Evolutionary conservation across 1,284 basidiomycete genomes (phyloP), one percentile per base, ranked within the genome.

Genomic region (Melampsora americana): DNA sequence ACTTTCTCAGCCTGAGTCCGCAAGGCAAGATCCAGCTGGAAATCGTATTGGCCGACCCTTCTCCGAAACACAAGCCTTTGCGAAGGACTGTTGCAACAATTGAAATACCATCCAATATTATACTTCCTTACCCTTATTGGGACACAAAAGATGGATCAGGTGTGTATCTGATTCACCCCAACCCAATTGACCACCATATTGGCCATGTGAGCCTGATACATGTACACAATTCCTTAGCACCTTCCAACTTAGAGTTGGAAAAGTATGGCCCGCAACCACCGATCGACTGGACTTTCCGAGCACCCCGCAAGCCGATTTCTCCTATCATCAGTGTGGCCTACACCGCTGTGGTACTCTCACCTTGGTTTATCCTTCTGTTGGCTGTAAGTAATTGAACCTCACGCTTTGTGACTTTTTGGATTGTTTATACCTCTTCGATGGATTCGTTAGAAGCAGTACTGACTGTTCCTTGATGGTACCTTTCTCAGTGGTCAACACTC

Each of bases 401-500:
- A 28, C 7, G 28, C 32, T n/a, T 26, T 50, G 12, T 44, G 16
- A 1, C 42, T 14, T 44, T 44, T 44, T 44, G 42, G 11, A 44
- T 44, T 44, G 42, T 44, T 14, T 2, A 44, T 44, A 7, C 14
- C 42, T 16, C 12, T 44, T 44, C n/a, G n/a, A n/a, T n/a, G n/a
- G n/a, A n/a, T n/a, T n/a, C 16, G 16, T 1, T 44, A 14, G 9
- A 59, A 59, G 53, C 14, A 30, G 18, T n/a, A 30, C 53, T 59
- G 53, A 59, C n/a, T 59, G 6, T 70, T 66, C 35, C 61, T 68
- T 69, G 65, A 77, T 7, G 5, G 5, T 59, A 2, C 32, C 42
- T 72, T 72, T 62, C 60, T 35, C 26, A 64, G 77, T 77, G 73
- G 76, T 64, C 77, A 65, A 73, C 87, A 84, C 86, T 30, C 85